Evolutionary conservation across 495 filamentous ascomycete species (phyloP), one percentile per base, ranked within the genome.

Genomic region (Xylona heveae): DNA sequence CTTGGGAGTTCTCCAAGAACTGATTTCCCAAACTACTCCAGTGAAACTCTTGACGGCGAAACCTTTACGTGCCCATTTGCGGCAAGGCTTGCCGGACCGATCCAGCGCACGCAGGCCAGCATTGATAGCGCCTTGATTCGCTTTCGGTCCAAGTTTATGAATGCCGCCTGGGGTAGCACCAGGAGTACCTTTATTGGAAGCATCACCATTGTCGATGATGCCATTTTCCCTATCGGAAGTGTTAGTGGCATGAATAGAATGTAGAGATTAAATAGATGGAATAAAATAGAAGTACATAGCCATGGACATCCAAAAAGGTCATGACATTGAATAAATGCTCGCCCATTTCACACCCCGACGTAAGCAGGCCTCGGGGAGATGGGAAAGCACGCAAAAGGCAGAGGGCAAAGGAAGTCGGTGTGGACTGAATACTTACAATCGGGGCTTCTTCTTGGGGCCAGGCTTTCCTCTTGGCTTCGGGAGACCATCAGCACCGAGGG

Each of bases 91-190:
- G 28, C 83, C 80, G 1, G 71, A 74, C 24, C 85, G 74, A 50
- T 97, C 88, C 26, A 97, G 70, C 3, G 88, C 90, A 30, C 88
- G 78, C 20, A 97, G 71, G 33, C 80, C 78, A 30, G 90, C 88
- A 47, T 97, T 97, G 60, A 97, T 97, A 35, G 85, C 85, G 35
- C 88, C 88, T 44, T 88, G 80, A 53, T 95, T 97, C 26, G 88
- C 85, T 55, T 95, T 97, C 31, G 88, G 88, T 7, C 85, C 85
- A 14, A 95, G 75, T 49, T 88, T 90, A 45, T 80, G 78, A 25
- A 63, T 49, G 24, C 42, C 37, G 21, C 36, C 40, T 23, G 41
- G 32, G 22, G 39, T 19, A n/a, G 38, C 38, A 12, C 31, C 38
- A 25, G 42, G 39, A 15, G 38, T 30, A 21, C 34, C 35, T 17